phyloP scores from a whole-genome alignment of 345 rosid species.

The Syzygium jambos region DNA sequence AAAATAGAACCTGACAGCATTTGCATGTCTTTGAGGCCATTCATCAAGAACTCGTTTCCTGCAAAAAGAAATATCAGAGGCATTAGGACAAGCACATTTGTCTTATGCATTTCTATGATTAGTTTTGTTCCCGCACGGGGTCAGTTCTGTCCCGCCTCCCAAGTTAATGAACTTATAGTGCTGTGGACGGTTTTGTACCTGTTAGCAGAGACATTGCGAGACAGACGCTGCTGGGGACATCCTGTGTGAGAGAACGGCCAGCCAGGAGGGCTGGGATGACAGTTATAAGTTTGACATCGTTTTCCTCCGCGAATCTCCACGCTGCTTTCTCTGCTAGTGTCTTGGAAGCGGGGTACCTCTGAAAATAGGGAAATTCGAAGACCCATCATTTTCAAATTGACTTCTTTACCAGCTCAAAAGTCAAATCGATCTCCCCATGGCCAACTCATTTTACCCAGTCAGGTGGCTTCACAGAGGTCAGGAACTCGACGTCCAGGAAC shows the following conservation, averaged over 20 bases:
- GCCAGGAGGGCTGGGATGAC: slow-evolving; percentile 62
- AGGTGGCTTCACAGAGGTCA: slow-evolving; percentile 59
- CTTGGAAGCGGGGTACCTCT: slow-evolving; percentile 80
- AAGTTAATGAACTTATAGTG: background rate
- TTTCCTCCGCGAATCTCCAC: slow-evolving; percentile 52
- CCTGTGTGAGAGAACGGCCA: slow-evolving; percentile 50
- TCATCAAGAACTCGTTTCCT: slow-evolving; percentile 58
- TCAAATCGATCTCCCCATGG: background rate
- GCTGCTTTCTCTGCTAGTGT: slow-evolving; percentile 72
- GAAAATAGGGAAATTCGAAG: background rate
- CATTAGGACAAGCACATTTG: background rate
- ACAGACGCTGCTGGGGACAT: slow-evolving; percentile 45
- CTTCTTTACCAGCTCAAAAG: background rate
- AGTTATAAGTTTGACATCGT: slow-evolving; percentile 62
- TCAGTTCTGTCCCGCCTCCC: background rate
- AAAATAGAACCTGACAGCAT: slow-evolving; percentile 82
- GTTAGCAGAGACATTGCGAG: slow-evolving; percentile 55
- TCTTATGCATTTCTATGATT: background rate
- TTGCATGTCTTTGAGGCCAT: slow-evolving; percentile 71
- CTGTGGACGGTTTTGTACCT: slow-evolving; percentile 20
- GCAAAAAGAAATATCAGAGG: slow-evolving; percentile 4
- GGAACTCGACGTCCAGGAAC: slow-evolving; percentile 57
- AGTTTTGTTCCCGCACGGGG: background rate
- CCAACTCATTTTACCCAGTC: slow-evolving; percentile 54
- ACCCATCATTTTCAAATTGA: background rate